Evolutionary conservation across 176 grass and related monocot genomes (phyloP).

Genomic region (bread wheat (Triticum aestivum)): DNA sequence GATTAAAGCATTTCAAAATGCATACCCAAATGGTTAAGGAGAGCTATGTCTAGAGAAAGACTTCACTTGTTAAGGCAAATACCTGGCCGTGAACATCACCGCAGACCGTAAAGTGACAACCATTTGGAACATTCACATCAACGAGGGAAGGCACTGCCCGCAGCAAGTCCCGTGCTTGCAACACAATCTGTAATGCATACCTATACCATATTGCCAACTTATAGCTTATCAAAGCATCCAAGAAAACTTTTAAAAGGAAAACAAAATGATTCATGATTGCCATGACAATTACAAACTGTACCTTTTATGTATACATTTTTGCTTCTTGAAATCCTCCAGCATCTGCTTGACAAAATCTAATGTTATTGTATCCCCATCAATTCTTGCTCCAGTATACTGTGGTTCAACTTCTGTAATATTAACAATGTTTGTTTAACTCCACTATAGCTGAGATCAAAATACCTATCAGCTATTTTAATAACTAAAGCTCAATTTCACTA

Average conservation of each 20-base stretch:
- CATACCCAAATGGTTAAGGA: neutral
- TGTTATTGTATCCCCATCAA: slow-evolving; percentile 68
- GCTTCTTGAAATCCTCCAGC: slow-evolving; percentile 78
- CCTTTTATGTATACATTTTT: slow-evolving; percentile 75
- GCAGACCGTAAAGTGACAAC: slow-evolving; percentile 70
- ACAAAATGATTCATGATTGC: neutral
- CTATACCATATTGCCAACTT: slow-evolving; percentile 32
- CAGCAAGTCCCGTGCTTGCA: slow-evolving; percentile 60
- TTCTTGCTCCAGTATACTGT: slow-evolving; percentile 66
- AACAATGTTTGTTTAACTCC: slow-evolving; percentile 10
- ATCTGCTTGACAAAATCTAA: slow-evolving; percentile 74
- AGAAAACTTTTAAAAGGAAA: neutral
- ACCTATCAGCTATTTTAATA: neutral
- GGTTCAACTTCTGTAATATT: slow-evolving; percentile 59
- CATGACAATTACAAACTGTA: slow-evolving; percentile 24
- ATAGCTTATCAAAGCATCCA: slow-evolving; percentile 8
- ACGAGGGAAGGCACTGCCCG: slow-evolving; percentile 75
- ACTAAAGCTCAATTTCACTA: neutral
- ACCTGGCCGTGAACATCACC: slow-evolving; percentile 98
- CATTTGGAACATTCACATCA: slow-evolving; percentile 59
- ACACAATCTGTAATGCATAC: slow-evolving; percentile 80
- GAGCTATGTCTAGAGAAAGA: neutral
- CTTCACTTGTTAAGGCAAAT: slow-evolving; percentile 17
- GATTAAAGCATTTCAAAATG: slow-evolving; percentile 3
- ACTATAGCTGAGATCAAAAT: neutral